Evolutionary conservation across 2,329 filamentous ascomycete species (phyloP), one percentile per base, ranked within the genome.

Genomic region (Arachnomyces sp.): DNA sequence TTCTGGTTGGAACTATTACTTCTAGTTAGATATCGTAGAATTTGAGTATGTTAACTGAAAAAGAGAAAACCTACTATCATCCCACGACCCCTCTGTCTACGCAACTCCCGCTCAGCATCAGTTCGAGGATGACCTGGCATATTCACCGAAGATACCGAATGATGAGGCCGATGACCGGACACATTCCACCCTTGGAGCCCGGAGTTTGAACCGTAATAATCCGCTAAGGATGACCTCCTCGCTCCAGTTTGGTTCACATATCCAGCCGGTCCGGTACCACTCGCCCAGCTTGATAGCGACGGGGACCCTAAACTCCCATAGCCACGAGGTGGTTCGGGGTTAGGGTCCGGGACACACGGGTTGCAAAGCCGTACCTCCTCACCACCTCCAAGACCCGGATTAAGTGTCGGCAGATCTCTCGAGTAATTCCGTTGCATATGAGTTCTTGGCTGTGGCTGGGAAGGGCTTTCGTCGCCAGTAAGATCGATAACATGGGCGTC

Each of bases 301-400:
- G 21, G 21, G 21, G 21, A 25, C 9, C 21, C 5, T 9, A 25
- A 25, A 25, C 21, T 25, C 21, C 21, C 21, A 44, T 62, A 67
- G 14, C 52, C 53, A 18, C 57, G 52, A 28, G 74, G 74, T 33
- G 75, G 76, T 40, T 73, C 71, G 28, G 73, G 72, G 46, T 81
- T 80, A 13, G 78, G 81, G 62, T 84, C 80, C 28, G 81, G 81
- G 8, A 85, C 81, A 56, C 81, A 85, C 9, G 81, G 81, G 52
- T 84, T 84, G 63, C 81, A 85, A 7, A 85, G 72, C 44, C 81
- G 72, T 28, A 85, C 81, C 57, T 79, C 75, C 53, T 82, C 78
- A 25, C 80, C 80, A 38, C 80, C 80, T 29, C 77, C 77, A 13
- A 81, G 61, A 16, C 66, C 71, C 39, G 68, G 69, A 45, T 74